phyloP scores from a whole-genome alignment of 1,284 basidiomycete genomes.

The Hortiboletus rubellus region DNA sequence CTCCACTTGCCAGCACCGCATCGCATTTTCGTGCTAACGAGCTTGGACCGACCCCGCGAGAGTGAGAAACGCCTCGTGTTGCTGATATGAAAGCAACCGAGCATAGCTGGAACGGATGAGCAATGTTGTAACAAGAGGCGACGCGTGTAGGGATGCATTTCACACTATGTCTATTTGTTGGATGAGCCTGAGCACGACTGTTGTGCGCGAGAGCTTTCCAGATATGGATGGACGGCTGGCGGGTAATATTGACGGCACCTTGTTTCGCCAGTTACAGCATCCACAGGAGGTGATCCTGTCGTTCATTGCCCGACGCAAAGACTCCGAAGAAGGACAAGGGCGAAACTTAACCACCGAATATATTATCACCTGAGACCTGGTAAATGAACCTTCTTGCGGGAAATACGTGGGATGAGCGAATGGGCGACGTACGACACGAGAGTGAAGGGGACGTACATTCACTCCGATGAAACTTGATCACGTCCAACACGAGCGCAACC shows the following conservation, averaged over 20 bases:
- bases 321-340: too few species aligned
- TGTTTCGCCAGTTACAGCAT: conserved; percentile 94
- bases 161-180: too few species aligned
- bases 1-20: too few species aligned
- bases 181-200: conserved; percentile 30
- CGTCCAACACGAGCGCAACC: conserved; percentile 79
- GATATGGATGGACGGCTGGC: conserved; percentile 92
- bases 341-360: too few species aligned
- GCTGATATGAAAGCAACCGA: too few species aligned
- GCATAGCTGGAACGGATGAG: too few species aligned
- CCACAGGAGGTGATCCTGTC: conserved; percentile 59
- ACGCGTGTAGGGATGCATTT: too few species aligned
- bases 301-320: conserved; percentile 71
- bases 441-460: conserved; percentile 60
- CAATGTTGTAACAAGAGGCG: too few species aligned
- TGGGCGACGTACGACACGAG: background rate
- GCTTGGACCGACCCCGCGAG: too few species aligned
- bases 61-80: too few species aligned
- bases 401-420: conserved; percentile 43
- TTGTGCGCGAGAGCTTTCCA: conserved; percentile 99
- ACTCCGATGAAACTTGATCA: conserved; percentile 83
- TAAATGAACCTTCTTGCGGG: conserved; percentile 30
- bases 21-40: too few species aligned
- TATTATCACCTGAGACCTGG: too few species aligned
- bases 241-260: conserved; percentile 88